Evolutionary conservation across 129 eudicot species (phyloP).

Genomic region (Solidago caesia): DNA sequence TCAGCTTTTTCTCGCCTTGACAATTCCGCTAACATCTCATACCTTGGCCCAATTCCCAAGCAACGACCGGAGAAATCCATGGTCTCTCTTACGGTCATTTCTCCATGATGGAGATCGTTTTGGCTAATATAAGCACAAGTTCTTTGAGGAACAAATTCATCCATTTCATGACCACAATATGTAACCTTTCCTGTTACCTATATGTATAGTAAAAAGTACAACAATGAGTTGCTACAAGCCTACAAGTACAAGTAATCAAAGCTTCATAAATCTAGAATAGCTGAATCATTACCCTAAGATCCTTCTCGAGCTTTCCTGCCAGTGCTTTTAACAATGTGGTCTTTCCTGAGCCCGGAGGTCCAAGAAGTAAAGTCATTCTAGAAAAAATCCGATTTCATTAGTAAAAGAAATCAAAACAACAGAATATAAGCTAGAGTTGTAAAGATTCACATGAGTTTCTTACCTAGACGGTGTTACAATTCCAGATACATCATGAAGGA

Average conservation of each 20-base stretch:
- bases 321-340: slow-evolving; percentile 74
- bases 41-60: slow-evolving; percentile 71
- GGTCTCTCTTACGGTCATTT: slow-evolving; percentile 83
- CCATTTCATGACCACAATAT: slow-evolving; percentile 72
- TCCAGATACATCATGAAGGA: slow-evolving; percentile 60
- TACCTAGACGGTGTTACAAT: slow-evolving; percentile 74
- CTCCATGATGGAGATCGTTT: slow-evolving; percentile 80
- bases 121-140: slow-evolving; percentile 82
- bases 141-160: slow-evolving; percentile 73
- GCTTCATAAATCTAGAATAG: background rate
- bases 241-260: slow-evolving; percentile 1
- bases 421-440: background rate
- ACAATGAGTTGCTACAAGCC: background rate
- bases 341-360: slow-evolving; percentile 85
- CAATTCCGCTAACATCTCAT: slow-evolving; percentile 69
- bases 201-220: background rate
- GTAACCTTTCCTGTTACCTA: slow-evolving; percentile 58
- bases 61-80: slow-evolving; percentile 75
- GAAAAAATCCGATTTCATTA: background rate
- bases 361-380: slow-evolving; percentile 77
- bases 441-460: background rate
- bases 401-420: background rate
- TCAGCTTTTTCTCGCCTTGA: slow-evolving; percentile 61
- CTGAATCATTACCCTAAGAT: slow-evolving; percentile 44
- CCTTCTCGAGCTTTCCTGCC: slow-evolving; percentile 72